Percentiles rank a stretch among this genome's conserved stretches.
phyloP scores from a whole-genome alignment of 441 rosid species.

The Metrosideros polymorpha region DNA sequence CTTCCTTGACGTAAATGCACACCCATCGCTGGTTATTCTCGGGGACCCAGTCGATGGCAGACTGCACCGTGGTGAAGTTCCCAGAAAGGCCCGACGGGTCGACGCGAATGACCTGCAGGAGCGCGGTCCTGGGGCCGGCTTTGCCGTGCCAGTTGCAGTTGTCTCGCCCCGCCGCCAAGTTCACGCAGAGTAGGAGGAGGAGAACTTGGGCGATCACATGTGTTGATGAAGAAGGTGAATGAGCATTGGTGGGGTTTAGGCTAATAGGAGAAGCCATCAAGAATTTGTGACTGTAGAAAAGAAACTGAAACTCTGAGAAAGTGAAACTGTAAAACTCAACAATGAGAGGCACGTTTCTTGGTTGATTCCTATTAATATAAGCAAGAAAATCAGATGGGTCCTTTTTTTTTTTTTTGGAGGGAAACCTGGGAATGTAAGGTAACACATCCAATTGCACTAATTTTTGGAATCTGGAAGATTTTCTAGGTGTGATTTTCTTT shows the following conservation, averaged over 20 bases:
- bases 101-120: constrained; percentile 7
- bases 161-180: background rate
- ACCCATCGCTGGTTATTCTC: constrained; percentile 39
- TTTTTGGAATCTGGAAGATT: background rate
- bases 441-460: background rate
- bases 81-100: constrained; percentile 41
- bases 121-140: background rate
- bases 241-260: background rate
- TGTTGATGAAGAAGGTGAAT: background rate
- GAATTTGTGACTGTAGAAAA: background rate
- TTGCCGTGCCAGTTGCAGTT: background rate
- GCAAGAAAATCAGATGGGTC: background rate
- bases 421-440: background rate
- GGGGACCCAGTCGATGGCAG: constrained; percentile 62
- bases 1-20: constrained; percentile 40
- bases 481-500: background rate
- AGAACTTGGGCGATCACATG: background rate
- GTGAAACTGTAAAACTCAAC: background rate
- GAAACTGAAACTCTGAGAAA: background rate
- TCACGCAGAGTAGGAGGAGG: background rate
- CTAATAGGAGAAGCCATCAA: background rate
- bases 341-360: background rate
- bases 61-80: constrained; percentile 45
- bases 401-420: background rate
- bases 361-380: background rate